Evolutionary conservation across 768 basidiomycete species (phyloP), one percentile per base, ranked within the genome.

Genomic region (Lactarius akahatsu): DNA sequence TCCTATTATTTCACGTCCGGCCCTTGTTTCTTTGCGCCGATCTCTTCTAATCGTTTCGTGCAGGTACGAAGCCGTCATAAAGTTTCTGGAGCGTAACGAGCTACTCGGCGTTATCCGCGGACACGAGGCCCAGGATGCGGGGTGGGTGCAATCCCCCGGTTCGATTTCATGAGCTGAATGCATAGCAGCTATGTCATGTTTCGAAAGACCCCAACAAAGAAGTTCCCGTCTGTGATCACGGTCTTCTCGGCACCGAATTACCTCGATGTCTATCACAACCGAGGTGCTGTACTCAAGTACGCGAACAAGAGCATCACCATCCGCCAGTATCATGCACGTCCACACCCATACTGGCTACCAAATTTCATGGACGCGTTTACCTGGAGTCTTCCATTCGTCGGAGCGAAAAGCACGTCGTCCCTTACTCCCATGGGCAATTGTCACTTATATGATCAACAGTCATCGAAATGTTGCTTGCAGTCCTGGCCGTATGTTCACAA

Each of bases 351-450:
- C 76, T 98, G 96, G 96, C 80, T 99, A 62, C 97, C 97, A 4
- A 99, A 99, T 77, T 99, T 99, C 74, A 98, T 98, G 96, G 96
- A 98, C 72, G 96, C 96, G 28, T 99, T 99, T 75, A 98, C 97
- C 0, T 99, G 97, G 97, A 92, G 90, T 81, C 77, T 99, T 66
- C 97, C 97, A 0, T 98, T 98, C 73, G 97, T 99, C 8, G 97
- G 96, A 69, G 92, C 96, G 77, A 98, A 99, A 79, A 98, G 96
- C 94, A 71, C 70, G 86, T 80, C 40, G 16, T 47, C 26, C n/a
- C 23, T 38, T 59, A 18, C 57, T 26, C 16, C 61, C 13, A 54
- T 18, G 34, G 5, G 15, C 38, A 40, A 40, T 34, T 36, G 20
- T 52, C 50, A 52, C 67, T 57, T 15, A 59, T 38, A 9, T 61